Evolutionary conservation across 345 rosid species (phyloP), one percentile per base, ranked within the genome.

Genomic region (Salix suchowensis): DNA sequence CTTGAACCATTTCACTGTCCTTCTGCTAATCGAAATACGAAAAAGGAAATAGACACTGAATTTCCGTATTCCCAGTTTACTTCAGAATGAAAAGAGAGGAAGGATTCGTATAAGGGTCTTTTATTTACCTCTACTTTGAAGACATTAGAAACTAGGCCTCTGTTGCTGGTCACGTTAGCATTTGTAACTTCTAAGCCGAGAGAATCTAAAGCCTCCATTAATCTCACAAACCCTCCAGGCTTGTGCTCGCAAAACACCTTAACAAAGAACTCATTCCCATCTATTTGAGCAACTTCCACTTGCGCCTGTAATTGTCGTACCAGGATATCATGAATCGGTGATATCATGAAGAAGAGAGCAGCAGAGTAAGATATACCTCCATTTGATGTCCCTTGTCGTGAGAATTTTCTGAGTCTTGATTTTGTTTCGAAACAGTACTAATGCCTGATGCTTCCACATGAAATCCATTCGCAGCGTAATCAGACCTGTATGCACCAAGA

Each of bases 241-340:
- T 87, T 91, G 80, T 91, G 93, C 88, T 93, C 99, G 48, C 94
- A 88, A 4, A 96, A 91, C 12, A 93, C 97, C 85, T 92, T 93
- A 15, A 96, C 91, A 81, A 91, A 96, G 76, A 91, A 96, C 88
- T 88, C 89, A 64, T 89, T 93, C 11, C 94, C 94, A 71, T 96
- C 88, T 73, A 93, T 82, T 84, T 93, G 97, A 67, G 85, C 89
- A 76, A 96, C 97, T 72, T 96, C 96, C 69, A 96, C 99, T 86
- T 96, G 98, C 16, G 85, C 89, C 98, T 95, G 77, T 74, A 68
- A n/a, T 55, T 5, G n/a, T 12, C 70, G 28, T 26, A 12, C 6
- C 44, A 74, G n/a, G 54, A 18, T 24, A 24, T 24, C 26, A 24
- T 24, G 26, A 24, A 24, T n/a, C 4, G 0, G 7, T 4, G 15